Conservation (phyloP, 768 basidiomycete species). For the Auricularia sp. region DNA sequence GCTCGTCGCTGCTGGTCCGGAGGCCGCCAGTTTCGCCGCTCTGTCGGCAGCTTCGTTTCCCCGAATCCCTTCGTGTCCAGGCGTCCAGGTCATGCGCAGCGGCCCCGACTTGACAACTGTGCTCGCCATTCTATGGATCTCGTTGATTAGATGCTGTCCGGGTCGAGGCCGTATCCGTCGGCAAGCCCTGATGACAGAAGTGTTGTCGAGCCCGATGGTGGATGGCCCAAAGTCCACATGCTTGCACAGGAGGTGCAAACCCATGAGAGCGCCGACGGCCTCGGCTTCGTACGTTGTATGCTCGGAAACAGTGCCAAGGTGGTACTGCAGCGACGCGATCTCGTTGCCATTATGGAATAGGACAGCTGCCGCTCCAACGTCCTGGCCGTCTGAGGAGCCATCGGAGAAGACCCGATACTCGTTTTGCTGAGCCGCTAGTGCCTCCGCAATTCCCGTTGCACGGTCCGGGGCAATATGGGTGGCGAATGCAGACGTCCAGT, state of each 20-base stretch:
- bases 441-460: neutral
- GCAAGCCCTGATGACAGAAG: constrained; percentile 9
- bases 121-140: constrained; percentile 2
- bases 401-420: constrained; percentile 5
- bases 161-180: neutral
- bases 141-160: constrained; percentile 10
- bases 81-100: constrained; percentile 8
- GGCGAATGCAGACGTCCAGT: neutral
- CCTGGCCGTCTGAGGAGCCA: constrained; percentile 4
- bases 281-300: constrained; percentile 3
- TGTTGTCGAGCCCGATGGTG: constrained; percentile 12
- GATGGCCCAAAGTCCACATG: neutral
- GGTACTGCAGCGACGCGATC: neutral
- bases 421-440: neutral
- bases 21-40: constrained; percentile 9
- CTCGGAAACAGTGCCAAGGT: constrained; percentile 2
- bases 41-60: constrained; percentile 10
- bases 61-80: constrained; percentile 10
- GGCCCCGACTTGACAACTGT: neutral
- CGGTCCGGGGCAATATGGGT: neutral
- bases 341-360: neutral
- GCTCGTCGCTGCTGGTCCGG: neutral
- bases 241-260: constrained; percentile 5
- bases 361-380: constrained; percentile 10
- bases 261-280: neutral